Percentiles rank a stretch among this genome's conserved stretches.
These are phyloP conservation scores for Iris macrosiphon DNA, from an alignment of 106 monocot species.

Conservation along the genomic window DNA sequence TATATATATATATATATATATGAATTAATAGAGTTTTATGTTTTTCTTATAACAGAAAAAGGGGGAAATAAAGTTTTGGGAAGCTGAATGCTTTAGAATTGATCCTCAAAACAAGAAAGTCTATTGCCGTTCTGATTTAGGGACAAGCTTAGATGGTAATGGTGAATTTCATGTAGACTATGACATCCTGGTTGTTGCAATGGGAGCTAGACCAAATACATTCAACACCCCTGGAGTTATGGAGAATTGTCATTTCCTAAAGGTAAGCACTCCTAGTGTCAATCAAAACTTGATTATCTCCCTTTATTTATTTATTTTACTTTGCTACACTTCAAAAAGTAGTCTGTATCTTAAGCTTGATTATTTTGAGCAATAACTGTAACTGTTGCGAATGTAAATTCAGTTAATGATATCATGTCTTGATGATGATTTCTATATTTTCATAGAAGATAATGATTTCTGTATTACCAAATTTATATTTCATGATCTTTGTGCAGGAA, in stretches of 20 bases:
- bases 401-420: too few relatives aligned
- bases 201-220: constrained; percentile 86
- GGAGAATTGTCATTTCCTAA: constrained; percentile 90
- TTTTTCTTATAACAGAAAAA: constrained; percentile 45
- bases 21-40: neutral
- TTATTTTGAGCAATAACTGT: too few relatives aligned
- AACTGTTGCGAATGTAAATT: too few relatives aligned
- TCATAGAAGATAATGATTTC: too few relatives aligned
- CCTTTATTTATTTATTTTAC: too few relatives aligned
- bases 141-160: constrained; percentile 72
- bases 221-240: constrained; percentile 94
- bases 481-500: constrained; percentile 34
- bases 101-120: constrained; percentile 69
- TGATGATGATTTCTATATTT: too few relatives aligned
- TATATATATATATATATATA: neutral
- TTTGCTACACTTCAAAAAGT: too few relatives aligned
- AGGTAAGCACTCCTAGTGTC: constrained; percentile 37
- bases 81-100: constrained; percentile 89
- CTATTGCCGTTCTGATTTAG: constrained; percentile 42
- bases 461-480: too few relatives aligned
- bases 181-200: constrained; percentile 75
- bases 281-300: neutral
- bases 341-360: too few relatives aligned
- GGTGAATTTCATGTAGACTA: constrained; percentile 92
- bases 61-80: constrained; percentile 60